Percentiles rank a stretch among this genome's conserved stretches.
Evolutionary conservation across 2,329 filamentous ascomycete genomes (phyloP).

Genomic region (Chaetomium globosum): DNA sequence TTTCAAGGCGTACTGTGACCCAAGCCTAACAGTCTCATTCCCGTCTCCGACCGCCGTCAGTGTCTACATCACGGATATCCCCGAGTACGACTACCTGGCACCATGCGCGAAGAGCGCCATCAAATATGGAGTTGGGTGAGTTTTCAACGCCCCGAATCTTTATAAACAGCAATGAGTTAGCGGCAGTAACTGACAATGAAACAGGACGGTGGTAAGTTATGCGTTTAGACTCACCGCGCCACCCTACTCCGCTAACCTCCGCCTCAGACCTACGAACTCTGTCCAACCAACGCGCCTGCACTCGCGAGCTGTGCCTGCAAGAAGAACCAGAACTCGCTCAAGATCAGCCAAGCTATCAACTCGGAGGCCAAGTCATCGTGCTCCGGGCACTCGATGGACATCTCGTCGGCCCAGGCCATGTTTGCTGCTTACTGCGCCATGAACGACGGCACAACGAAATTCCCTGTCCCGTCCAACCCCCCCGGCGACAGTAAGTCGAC

Average conservation of each 20-base stretch:
- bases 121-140: conserved; percentile 45
- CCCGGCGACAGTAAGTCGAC: conserved; percentile 54
- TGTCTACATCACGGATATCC: conserved; percentile 55
- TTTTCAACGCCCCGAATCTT: conserved; percentile 20
- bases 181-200: conserved; percentile 21
- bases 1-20: conserved; percentile 54
- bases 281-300: conserved; percentile 37
- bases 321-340: conserved; percentile 53
- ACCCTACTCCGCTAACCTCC: conserved; percentile 5
- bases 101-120: conserved; percentile 49
- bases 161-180: background rate
- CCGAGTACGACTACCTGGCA: conserved; percentile 48
- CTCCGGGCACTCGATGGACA: conserved; percentile 50
- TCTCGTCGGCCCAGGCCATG: conserved; percentile 53
- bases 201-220: conserved; percentile 42
- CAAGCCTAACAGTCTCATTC: conserved; percentile 45
- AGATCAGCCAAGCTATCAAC: conserved; percentile 49
- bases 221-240: background rate
- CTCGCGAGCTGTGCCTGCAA: conserved; percentile 56
- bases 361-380: conserved; percentile 50
- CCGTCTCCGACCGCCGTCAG: conserved; percentile 50
- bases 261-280: conserved; percentile 30
- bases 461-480: conserved; percentile 50
- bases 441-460: conserved; percentile 52
- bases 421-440: conserved; percentile 57